These are phyloP conservation scores for Wakefieldia striispora DNA, from an alignment of 768 basidiomycete species.

Conservation along the genomic window DNA sequence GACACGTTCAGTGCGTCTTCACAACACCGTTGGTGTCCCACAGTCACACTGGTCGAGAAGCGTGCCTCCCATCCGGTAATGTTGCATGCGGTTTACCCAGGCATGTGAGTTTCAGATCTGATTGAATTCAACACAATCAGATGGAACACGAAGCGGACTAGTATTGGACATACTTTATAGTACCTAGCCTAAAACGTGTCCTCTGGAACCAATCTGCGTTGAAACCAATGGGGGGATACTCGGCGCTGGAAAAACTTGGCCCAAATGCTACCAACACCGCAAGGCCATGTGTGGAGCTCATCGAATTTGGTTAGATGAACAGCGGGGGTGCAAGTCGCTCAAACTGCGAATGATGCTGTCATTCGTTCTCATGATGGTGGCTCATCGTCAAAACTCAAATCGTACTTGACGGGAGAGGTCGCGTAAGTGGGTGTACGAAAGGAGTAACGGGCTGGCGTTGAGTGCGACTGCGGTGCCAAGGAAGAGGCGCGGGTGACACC, in stretches of 20 bases:
- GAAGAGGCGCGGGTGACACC: not conserved
- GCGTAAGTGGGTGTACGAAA: slow-evolving; percentile 18
- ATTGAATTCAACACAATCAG: not conserved
- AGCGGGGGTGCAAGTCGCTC: not conserved
- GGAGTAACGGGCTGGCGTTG: not conserved
- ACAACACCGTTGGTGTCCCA: not conserved
- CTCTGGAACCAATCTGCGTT: not conserved
- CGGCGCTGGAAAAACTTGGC: not conserved
- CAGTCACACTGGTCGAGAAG: not conserved
- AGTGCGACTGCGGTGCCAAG: not conserved
- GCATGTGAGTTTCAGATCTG: not conserved
- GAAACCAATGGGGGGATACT: not conserved
- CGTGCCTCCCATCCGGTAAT: not conserved
- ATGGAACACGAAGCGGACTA: not conserved
- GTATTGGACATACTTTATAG: not conserved
- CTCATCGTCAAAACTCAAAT: slow-evolving; percentile 12
- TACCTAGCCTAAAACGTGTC: not conserved
- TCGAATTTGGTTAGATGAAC: slow-evolving; percentile 24
- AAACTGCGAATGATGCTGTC: not conserved
- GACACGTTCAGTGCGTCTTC: slow-evolving; percentile 1
- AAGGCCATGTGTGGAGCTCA: not conserved
- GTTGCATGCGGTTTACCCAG: slow-evolving; percentile 7
- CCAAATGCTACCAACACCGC: slow-evolving; percentile 4
- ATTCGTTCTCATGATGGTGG: slow-evolving; percentile 21
- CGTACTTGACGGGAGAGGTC: slow-evolving; percentile 12